These are phyloP conservation scores for Rhizomucor miehei DNA, from an alignment of 371 early-diverging fungal species.

Conservation along the genomic window DNA sequence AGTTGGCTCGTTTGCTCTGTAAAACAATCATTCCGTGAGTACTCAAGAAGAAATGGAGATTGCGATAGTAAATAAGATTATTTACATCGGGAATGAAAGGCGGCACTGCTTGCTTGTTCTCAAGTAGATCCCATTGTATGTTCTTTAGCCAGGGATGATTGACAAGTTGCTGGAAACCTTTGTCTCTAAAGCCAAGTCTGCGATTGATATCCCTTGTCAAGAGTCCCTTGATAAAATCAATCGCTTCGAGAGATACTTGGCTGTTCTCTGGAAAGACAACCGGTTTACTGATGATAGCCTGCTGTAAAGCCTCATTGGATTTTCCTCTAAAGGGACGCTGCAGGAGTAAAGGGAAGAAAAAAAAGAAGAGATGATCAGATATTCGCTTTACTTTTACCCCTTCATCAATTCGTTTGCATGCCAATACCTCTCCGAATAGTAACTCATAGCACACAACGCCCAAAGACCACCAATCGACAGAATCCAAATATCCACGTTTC, in stretches of 20 bases:
- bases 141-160: slow-evolving; percentile 60
- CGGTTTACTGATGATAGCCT: slow-evolving; percentile 59
- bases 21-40: slow-evolving; percentile 11
- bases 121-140: slow-evolving; percentile 57
- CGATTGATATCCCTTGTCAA: slow-evolving; percentile 57
- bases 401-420: background rate
- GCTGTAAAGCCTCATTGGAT: slow-evolving; percentile 72
- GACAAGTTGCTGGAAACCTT: slow-evolving; percentile 52
- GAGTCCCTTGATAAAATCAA: slow-evolving; percentile 55
- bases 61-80: background rate
- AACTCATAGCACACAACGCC: slow-evolving; percentile 85
- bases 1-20: slow-evolving; percentile 70
- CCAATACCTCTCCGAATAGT: slow-evolving; percentile 66
- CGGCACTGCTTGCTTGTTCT: slow-evolving; percentile 51
- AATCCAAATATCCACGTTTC: slow-evolving; percentile 62
- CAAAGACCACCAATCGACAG: slow-evolving; percentile 88
- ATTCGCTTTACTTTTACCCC: slow-evolving; percentile 1
- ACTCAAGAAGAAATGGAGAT: background rate
- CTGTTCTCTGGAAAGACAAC: slow-evolving; percentile 57
- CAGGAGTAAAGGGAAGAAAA: background rate
- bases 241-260: slow-evolving; percentile 48
- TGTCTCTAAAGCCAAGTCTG: slow-evolving; percentile 57
- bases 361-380: slow-evolving; percentile 2
- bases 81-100: slow-evolving; percentile 68
- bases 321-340: slow-evolving; percentile 85